phyloP scores from a whole-genome alignment of 73 alveolate genomes.

The Vitrella brassicaformis region DNA sequence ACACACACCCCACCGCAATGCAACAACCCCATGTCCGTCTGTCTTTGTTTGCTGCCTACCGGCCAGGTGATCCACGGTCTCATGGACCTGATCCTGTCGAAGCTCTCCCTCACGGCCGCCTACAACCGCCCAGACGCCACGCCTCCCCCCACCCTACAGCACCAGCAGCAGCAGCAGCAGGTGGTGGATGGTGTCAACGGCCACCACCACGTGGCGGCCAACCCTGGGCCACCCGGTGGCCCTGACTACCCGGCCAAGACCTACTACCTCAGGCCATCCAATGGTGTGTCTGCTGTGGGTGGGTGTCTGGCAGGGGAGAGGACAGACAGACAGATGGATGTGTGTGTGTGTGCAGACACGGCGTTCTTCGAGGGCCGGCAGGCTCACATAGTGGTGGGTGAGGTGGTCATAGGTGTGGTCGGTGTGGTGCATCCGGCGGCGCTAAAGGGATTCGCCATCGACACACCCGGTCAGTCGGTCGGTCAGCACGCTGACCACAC shows the following conservation, averaged over 20 bases:
- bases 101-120: background rate
- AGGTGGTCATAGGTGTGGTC: background rate
- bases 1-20: too few relatives aligned
- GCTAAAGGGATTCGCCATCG: background rate
- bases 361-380: background rate
- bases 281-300: too few relatives aligned
- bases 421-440: background rate
- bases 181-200: too few relatives aligned
- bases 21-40: background rate
- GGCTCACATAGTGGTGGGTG: background rate
- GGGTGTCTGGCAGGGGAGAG: too few relatives aligned
- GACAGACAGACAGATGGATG: too few relatives aligned
- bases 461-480: background rate
- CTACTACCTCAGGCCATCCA: background rate
- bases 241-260: background rate
- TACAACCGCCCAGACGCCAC: too few relatives aligned
- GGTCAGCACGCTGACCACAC: background rate
- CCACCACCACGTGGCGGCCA: too few relatives aligned
- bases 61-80: background rate
- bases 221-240: too few relatives aligned
- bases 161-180: too few relatives aligned
- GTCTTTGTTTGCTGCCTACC: background rate
- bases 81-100: background rate
- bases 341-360: too few relatives aligned
- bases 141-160: too few relatives aligned